A percentile compares a stretch with the other conserved stretches of the same genome.
phyloP scores from a whole-genome alignment of 2,329 filamentous ascomycete species.

The Zasmidium citrigriseum region DNA sequence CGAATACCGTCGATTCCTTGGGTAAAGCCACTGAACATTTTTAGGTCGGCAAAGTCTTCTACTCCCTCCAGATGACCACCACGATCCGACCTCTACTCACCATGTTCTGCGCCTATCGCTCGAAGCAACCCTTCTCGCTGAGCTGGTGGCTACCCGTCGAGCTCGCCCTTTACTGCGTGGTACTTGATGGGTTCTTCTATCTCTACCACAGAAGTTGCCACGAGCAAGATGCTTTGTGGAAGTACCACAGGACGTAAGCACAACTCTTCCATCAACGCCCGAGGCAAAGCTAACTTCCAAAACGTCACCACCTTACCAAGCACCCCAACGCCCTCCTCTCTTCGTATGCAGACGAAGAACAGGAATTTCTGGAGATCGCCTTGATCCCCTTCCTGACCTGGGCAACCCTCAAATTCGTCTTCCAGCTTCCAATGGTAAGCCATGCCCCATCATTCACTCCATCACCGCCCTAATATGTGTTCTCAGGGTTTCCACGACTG shows the following conservation, averaged over 20 bases:
- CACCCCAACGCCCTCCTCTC: slow-evolving; percentile 47
- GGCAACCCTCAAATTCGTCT: slow-evolving; percentile 36
- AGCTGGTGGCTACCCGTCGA: slow-evolving; percentile 41
- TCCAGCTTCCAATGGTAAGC: slow-evolving; percentile 41
- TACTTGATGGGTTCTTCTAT: slow-evolving; percentile 51
- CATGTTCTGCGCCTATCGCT: slow-evolving; percentile 21
- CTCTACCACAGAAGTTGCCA: slow-evolving; percentile 48
- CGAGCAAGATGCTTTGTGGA: slow-evolving; percentile 43
- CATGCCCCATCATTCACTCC: not conserved
- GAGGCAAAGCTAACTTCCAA: too few species aligned
- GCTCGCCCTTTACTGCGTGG: slow-evolving; percentile 43
- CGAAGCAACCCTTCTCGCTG: slow-evolving; percentile 25
- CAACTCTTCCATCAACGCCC: too few species aligned
- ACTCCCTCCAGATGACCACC: slow-evolving; percentile 21
- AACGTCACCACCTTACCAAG: slow-evolving; percentile 48
- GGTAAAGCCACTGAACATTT: not conserved
- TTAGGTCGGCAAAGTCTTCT: slow-evolving; percentile 18
- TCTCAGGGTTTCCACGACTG: slow-evolving; percentile 49
- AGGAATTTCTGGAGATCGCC: slow-evolving; percentile 47
- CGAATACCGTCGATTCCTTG: not conserved
- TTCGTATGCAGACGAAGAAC: slow-evolving; percentile 45
- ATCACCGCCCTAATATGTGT: too few species aligned
- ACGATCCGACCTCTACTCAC: slow-evolving; percentile 23
- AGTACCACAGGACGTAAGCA: slow-evolving; percentile 40
- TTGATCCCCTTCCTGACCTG: slow-evolving; percentile 45